phyloP scores from a whole-genome alignment of 495 filamentous ascomycete species.

The Thermothielavioides terrestris region DNA sequence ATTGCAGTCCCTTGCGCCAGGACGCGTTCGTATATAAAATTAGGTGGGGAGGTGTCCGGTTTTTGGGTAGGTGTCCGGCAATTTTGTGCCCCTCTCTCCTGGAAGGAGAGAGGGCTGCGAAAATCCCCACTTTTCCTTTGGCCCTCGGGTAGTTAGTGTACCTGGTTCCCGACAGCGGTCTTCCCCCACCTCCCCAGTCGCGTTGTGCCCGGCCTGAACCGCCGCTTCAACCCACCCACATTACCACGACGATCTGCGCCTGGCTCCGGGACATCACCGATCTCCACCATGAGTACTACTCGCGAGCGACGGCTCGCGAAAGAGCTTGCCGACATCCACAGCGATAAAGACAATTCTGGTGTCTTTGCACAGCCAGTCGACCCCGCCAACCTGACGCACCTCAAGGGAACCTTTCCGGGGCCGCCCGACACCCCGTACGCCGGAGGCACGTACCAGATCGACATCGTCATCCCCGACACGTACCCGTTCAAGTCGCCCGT shows the following conservation, averaged over 20 bases:
- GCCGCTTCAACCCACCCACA: not conserved
- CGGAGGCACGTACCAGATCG: slow-evolving; percentile 72
- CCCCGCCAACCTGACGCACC: slow-evolving; percentile 65
- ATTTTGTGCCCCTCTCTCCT: no score
- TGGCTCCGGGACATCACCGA: not conserved
- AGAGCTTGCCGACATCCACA: slow-evolving; percentile 80
- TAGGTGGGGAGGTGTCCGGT: no score
- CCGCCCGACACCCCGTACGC: slow-evolving; percentile 93
- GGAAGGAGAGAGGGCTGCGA: no score
- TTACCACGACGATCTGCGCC: not conserved
- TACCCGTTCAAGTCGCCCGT: slow-evolving; percentile 90
- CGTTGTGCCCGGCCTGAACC: not conserved
- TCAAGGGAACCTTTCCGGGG: slow-evolving; percentile 75
- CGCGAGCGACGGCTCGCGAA: slow-evolving; percentile 79
- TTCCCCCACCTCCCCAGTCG: not conserved
- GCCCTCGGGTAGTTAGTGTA: no score
- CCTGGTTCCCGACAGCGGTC: no score
- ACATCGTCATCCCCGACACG: slow-evolving; percentile 77
- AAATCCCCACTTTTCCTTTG: no score
- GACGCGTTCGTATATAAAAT: no score
- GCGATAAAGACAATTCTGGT: slow-evolving; percentile 59
- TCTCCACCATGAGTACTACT: slow-evolving; percentile 69
- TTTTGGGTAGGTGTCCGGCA: no score
- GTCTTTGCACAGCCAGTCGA: slow-evolving; percentile 60
- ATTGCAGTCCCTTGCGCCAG: no score